Conservation (phyloP, 2,329 filamentous ascomycete species). For the Alternaria brassicae region DNA sequence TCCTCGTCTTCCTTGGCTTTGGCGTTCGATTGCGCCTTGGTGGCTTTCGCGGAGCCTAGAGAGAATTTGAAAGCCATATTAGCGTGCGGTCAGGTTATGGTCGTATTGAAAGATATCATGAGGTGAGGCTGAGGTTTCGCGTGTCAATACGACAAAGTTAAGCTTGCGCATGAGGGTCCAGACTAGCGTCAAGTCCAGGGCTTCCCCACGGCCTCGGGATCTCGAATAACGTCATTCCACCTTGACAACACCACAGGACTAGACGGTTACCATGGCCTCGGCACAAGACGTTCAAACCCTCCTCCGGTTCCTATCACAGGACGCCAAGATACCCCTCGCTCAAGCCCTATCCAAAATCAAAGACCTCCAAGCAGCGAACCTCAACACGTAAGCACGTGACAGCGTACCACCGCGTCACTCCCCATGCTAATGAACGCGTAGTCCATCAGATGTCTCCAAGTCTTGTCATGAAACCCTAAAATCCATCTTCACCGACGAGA, state of each 20-base stretch:
- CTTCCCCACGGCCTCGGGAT: background rate
- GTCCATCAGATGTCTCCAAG: constrained; percentile 59
- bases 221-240: constrained; percentile 8
- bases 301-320: constrained; percentile 65
- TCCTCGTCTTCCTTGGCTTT: constrained; percentile 44
- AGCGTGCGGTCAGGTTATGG: background rate
- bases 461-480: constrained; percentile 54
- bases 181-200: constrained; percentile 19
- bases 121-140: background rate
- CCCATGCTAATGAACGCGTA: constrained; percentile 27
- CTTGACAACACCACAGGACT: background rate
- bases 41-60: constrained; percentile 31
- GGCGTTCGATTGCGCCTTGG: constrained; percentile 33
- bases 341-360: constrained; percentile 63
- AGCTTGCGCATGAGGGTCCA: constrained; percentile 17
- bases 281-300: constrained; percentile 54
- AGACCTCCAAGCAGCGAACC: constrained; percentile 59
- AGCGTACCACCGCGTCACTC: constrained; percentile 24
- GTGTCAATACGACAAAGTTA: constrained; percentile 2
- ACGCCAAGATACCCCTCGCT: constrained; percentile 63
- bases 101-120: background rate
- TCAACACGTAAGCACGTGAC: constrained; percentile 59
- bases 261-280: constrained; percentile 36
- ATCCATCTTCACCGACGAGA: constrained; percentile 59
- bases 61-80: constrained; percentile 44